Percentiles rank a stretch among this genome's conserved stretches.
These are phyloP conservation scores for Sphagnum magellanicum DNA, from an alignment of 228 moss, liverwort and hornwort species.

Conservation along the genomic window DNA sequence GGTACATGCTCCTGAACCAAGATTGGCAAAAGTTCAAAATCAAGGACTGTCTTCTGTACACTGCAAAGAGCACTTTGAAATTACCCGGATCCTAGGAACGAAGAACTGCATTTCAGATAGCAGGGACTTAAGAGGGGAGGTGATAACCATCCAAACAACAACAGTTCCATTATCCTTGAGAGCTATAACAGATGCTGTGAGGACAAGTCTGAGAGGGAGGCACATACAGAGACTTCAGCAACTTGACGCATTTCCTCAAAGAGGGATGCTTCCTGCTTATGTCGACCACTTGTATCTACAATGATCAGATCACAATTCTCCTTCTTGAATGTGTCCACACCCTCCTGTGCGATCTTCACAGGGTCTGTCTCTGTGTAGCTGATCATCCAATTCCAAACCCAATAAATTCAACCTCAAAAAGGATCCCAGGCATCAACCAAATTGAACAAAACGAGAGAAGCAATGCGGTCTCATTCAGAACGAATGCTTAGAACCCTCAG, in stretches of 20 bases:
- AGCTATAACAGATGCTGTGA: neutral
- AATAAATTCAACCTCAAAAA: neutral
- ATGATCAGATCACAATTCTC: slow-evolving; percentile 67
- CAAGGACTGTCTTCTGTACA: no score
- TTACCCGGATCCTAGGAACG: no score
- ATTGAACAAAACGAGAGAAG: no score
- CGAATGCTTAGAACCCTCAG: no score
- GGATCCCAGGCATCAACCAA: no score
- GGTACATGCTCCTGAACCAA: no score
- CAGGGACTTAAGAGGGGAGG: neutral
- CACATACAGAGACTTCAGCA: slow-evolving; percentile 55
- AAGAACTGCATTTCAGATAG: no score
- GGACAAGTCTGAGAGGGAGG: no score
- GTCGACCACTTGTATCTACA: slow-evolving; percentile 74
- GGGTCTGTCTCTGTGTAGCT: slow-evolving; percentile 79
- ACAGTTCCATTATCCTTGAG: neutral
- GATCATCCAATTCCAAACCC: slow-evolving; percentile 3
- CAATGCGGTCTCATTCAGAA: no score
- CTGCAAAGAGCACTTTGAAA: no score
- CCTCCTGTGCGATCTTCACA: slow-evolving; percentile 73
- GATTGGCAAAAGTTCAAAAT: no score
- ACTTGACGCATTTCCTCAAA: slow-evolving; percentile 84
- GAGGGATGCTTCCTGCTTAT: slow-evolving; percentile 71
- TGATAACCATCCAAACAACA: neutral
- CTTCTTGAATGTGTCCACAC: slow-evolving; percentile 70